Conservation (phyloP, 129 eudicot genomes). For the Logfia minima region DNA sequence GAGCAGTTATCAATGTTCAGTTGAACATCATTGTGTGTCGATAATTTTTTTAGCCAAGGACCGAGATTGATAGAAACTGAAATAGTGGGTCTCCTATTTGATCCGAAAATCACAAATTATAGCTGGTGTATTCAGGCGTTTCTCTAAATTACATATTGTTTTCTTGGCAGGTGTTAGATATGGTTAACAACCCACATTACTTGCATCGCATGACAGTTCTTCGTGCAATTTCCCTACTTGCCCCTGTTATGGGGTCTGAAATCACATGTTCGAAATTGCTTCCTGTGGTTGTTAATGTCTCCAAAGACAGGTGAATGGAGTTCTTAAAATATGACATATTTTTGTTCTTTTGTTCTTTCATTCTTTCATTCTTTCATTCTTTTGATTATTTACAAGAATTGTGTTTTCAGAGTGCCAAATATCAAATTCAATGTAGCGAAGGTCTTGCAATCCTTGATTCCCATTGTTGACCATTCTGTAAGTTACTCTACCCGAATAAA, state of each 20-base stretch:
- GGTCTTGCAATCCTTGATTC: conserved; percentile 78
- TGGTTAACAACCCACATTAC: conserved; percentile 79
- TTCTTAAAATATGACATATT: background rate
- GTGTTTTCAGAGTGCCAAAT: conserved; percentile 73
- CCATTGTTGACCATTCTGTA: conserved; percentile 80
- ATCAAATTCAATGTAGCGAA: conserved; percentile 90
- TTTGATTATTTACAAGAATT: background rate
- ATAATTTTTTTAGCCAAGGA: background rate
- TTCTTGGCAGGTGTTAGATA: conserved; percentile 70
- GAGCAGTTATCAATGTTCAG: background rate
- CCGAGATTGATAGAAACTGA: background rate
- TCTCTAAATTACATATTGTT: background rate
- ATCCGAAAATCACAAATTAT: background rate
- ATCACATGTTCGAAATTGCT: conserved; percentile 86
- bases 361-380: no score
- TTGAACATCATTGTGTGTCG: background rate
- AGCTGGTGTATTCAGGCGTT: background rate
- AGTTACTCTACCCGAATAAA: conserved; percentile 23
- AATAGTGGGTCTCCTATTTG: background rate
- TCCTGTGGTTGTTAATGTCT: conserved; percentile 66
- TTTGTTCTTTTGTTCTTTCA: background rate
- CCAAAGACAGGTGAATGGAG: conserved; percentile 75
- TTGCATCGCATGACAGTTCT: conserved; percentile 84
- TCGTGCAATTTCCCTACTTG: conserved; percentile 77
- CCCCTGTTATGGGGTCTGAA: conserved; percentile 93